Evolutionary conservation across 1,284 basidiomycete genomes (phyloP).

Genomic region (Trichosporon sp.): DNA sequence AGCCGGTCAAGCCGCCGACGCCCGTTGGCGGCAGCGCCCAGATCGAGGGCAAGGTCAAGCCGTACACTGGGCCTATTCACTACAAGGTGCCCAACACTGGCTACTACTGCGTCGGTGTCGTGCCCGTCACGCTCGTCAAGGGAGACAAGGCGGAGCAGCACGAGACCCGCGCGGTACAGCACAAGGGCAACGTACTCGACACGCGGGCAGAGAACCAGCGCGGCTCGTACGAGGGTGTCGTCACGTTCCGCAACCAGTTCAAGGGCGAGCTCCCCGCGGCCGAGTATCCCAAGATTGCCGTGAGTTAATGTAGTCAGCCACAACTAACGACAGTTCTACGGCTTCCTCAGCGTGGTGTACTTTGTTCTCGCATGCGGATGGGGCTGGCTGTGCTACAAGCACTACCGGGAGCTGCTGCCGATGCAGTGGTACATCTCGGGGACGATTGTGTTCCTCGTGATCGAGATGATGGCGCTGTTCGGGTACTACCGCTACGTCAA

Average conservation of each 20-base stretch:
- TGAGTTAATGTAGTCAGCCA: constrained; percentile 50
- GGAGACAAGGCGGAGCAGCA: constrained; percentile 7
- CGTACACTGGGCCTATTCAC: constrained; percentile 51
- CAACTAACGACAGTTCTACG: constrained; percentile 68
- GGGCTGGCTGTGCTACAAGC: constrained; percentile 78
- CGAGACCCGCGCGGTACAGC: neutral
- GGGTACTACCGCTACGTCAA: constrained; percentile 67
- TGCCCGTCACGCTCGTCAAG: constrained; percentile 68
- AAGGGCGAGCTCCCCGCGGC: constrained; percentile 82
- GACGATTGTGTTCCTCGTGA: constrained; percentile 77
- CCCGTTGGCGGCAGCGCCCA: neutral
- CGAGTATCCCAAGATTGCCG: constrained; percentile 97
- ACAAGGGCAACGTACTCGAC: constrained; percentile 7
- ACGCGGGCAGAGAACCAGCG: constrained; percentile 54
- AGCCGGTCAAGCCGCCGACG: neutral
- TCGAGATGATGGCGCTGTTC: constrained; percentile 87
- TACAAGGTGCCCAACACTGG: constrained; percentile 84
- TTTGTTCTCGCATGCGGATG: constrained; percentile 64
- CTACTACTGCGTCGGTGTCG: constrained; percentile 88
- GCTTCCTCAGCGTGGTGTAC: constrained; percentile 74
- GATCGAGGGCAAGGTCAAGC: neutral
- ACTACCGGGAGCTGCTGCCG: constrained; percentile 69
- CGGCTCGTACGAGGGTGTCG: constrained; percentile 73
- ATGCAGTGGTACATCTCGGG: constrained; percentile 88
- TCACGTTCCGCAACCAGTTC: constrained; percentile 85